phyloP scores from a whole-genome alignment of 345 rosid species.

The Punica granatum region DNA sequence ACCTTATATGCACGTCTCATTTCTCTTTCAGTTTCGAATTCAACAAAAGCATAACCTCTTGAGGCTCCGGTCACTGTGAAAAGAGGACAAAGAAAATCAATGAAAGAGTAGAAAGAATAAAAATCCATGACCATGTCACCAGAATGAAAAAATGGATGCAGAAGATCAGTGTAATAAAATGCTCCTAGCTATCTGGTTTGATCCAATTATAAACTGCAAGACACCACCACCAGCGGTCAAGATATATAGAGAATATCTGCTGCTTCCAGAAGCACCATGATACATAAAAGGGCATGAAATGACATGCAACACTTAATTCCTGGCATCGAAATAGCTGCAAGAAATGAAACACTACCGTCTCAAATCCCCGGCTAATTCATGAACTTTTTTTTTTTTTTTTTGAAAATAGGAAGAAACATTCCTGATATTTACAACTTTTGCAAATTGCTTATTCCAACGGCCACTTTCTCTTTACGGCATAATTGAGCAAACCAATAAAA shows the following conservation, averaged over 20 bases:
- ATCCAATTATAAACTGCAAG: not conserved
- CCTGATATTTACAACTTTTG: not conserved
- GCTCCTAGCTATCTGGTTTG: not conserved
- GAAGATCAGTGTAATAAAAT: not conserved
- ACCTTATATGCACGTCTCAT: slow-evolving; percentile 89
- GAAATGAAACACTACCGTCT: not conserved
- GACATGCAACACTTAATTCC: not conserved
- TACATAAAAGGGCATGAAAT: not conserved
- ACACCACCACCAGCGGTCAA: not conserved
- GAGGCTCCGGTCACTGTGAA: slow-evolving; percentile 86
- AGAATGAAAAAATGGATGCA: not conserved
- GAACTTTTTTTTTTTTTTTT: too few species aligned
- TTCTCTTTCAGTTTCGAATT: slow-evolving; percentile 75
- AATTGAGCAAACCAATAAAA: not conserved
- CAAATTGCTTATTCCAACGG: not conserved
- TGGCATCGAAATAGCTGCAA: not conserved
- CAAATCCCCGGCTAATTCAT: not conserved
- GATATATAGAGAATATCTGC: not conserved
- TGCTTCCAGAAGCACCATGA: not conserved
- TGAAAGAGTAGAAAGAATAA: not conserved
- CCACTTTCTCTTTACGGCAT: not conserved
- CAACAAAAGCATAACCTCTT: slow-evolving; percentile 81
- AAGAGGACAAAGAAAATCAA: slow-evolving; percentile 2
- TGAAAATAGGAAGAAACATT: not conserved
- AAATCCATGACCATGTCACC: not conserved